These are phyloP conservation scores for Globisporangium okanoganense DNA, from an alignment of 352 stramenopile species.

Conservation along the genomic window DNA sequence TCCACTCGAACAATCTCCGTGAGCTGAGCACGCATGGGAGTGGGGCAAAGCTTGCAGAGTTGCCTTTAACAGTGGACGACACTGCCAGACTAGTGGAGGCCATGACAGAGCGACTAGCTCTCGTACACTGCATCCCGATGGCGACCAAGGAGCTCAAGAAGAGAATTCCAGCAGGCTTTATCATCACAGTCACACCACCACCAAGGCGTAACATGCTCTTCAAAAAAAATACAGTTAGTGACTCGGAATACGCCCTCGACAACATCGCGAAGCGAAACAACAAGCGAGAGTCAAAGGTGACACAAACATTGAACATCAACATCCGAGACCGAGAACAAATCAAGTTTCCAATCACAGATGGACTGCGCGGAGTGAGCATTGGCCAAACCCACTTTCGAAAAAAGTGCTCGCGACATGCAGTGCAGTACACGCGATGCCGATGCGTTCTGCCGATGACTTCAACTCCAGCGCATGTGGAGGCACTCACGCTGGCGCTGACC, in stretches of 20 bases:
- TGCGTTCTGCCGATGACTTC: constrained; percentile 57
- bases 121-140: constrained; percentile 42
- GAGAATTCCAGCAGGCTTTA: constrained; percentile 25
- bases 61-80: constrained; percentile 40
- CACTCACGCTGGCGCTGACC: constrained; percentile 37
- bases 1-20: constrained; percentile 61
- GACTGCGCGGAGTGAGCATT: constrained; percentile 47
- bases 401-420: constrained; percentile 50
- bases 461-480: constrained; percentile 50
- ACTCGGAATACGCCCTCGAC: not conserved
- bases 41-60: constrained; percentile 9
- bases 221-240: not conserved
- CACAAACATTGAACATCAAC: not conserved
- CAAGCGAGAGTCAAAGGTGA: constrained; percentile 17
- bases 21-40: constrained; percentile 25
- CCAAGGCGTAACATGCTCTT: constrained; percentile 37
- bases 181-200: constrained; percentile 43
- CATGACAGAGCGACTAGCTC: constrained; percentile 27
- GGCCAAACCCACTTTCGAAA: constrained; percentile 48
- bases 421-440: constrained; percentile 52
- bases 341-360: constrained; percentile 45
- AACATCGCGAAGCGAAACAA: constrained; percentile 9
- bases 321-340: constrained; percentile 10
- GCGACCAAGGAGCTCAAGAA: constrained; percentile 50
- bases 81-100: constrained; percentile 31